Evolutionary conservation across 345 rosid species (phyloP), one percentile per base, ranked within the genome.

Genomic region (Eucalyptus lansdowneana): DNA sequence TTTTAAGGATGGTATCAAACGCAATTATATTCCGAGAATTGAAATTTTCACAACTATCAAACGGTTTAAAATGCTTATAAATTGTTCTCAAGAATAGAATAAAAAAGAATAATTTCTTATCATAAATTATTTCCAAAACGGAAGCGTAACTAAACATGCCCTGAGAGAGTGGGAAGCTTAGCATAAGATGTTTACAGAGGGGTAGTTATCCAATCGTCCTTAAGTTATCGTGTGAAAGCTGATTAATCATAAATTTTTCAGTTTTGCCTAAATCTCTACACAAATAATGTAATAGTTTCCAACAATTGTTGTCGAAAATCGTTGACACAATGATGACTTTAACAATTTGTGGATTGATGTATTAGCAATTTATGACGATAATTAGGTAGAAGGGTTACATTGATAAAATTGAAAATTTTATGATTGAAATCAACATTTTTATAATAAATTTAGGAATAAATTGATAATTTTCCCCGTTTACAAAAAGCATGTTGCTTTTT

Each of bases 391-490:
- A 53, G 9, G 2, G 22, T 53, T 8, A 62, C 2, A 62, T 62
- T 62, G 9, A 12, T 0, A 62, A 62, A 27, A 60, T 60, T 60
- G 2, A 12, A 60, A 60, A 6, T 0, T 27, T 27, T 60, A 60
- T 6, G 17, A 50, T 0, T 0, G 1, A 50, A 12, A 24, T 53
- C 17, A 2, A n/a, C 0, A 67, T 15, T 3, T 5, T 17, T 17
- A 34, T 34, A 69, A 34, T 34, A 76, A 76, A 0, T 37, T 37
- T 76, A 76, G 15, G 1, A 76, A 3, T 2, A 2, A 76, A 11
- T 40, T 4, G 9, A 14, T 29, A n/a, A 65, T n/a, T 62, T 29
- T 29, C 15, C 9, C 0, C 8, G 4, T 62, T 13, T 27, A 29
- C 72, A 21, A 62, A 62, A n/a, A n/a, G 21, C 40, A 14, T 2